Evolutionary conservation across 208 protist genomes (phyloP).

Genomic region (Jaenimonas drosophilae): DNA sequence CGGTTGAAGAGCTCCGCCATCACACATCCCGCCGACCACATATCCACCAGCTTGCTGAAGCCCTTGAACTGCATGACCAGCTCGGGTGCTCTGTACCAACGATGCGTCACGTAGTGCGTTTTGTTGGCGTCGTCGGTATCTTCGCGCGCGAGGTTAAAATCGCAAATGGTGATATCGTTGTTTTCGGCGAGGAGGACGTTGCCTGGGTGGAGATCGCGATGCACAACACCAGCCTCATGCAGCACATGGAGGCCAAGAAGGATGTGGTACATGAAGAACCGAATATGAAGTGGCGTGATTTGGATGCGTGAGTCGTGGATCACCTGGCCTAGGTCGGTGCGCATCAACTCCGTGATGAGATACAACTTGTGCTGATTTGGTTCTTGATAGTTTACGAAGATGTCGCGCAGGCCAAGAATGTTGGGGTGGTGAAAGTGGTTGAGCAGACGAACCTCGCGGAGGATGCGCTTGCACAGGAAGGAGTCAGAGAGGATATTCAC

Average conservation of each 20-base stretch:
- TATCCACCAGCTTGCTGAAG: slow-evolving; percentile 87
- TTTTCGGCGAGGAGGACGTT: slow-evolving; percentile 88
- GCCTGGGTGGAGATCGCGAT: slow-evolving; percentile 87
- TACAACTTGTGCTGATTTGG: slow-evolving; percentile 92
- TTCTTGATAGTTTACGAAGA: slow-evolving; percentile 83
- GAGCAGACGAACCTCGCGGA: slow-evolving; percentile 91
- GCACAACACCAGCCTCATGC: slow-evolving; percentile 84
- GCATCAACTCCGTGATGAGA: slow-evolving; percentile 95
- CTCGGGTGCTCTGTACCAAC: slow-evolving; percentile 97
- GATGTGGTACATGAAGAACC: slow-evolving; percentile 96
- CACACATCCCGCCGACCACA: slow-evolving; percentile 88
- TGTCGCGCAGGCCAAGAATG: slow-evolving; percentile 92
- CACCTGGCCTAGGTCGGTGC: slow-evolving; percentile 88
- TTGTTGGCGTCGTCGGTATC: slow-evolving; percentile 78
- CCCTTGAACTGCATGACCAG: slow-evolving; percentile 94
- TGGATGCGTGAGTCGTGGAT: slow-evolving; percentile 94
- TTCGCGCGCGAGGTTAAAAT: slow-evolving; percentile 95
- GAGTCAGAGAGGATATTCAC: slow-evolving; percentile 83
- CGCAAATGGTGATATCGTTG: slow-evolving; percentile 92
- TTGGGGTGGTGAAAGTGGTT: slow-evolving; percentile 95
- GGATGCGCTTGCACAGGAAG: slow-evolving; percentile 86
- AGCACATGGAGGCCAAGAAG: slow-evolving; percentile 91
- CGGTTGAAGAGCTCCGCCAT: slow-evolving; percentile 89
- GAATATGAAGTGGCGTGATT: slow-evolving; percentile 91
- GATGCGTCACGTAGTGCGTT: slow-evolving; percentile 92